Conservation (phyloP, 2,329 filamentous ascomycete species). For the Thelonectria rubi region DNA sequence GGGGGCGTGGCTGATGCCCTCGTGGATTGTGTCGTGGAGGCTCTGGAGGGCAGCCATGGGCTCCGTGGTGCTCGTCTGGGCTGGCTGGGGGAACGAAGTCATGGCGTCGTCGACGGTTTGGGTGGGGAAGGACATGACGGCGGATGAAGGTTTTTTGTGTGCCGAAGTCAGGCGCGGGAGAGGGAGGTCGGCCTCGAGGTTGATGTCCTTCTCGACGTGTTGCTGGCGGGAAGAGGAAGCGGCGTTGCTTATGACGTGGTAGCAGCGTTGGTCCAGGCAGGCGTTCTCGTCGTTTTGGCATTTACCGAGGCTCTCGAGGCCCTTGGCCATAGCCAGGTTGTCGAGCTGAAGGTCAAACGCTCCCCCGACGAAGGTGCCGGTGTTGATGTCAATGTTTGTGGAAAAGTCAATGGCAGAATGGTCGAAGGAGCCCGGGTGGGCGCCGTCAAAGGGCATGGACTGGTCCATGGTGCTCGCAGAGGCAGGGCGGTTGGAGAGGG, state of each 20-base stretch:
- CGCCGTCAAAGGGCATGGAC: conserved; percentile 33
- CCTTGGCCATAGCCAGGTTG: conserved; percentile 24
- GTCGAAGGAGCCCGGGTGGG: conserved; percentile 31
- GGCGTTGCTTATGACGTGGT: conserved; percentile 37
- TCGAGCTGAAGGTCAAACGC: conserved; percentile 18
- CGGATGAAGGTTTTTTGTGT: conserved; percentile 17
- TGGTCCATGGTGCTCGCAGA: conserved; percentile 31
- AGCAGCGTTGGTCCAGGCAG: conserved; percentile 45
- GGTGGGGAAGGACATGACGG: conserved; percentile 21
- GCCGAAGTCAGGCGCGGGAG: background rate
- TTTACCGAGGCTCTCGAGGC: conserved; percentile 40
- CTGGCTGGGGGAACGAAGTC: background rate
- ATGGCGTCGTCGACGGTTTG: conserved; percentile 8
- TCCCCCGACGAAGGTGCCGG: conserved; percentile 39
- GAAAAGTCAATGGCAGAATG: conserved; percentile 22
- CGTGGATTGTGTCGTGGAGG: conserved; percentile 27
- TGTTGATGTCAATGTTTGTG: conserved; percentile 44
- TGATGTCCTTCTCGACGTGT: conserved; percentile 28
- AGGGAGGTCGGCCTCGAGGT: conserved; percentile 17
- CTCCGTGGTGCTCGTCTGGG: conserved; percentile 15
- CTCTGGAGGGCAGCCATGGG: conserved; percentile 37
- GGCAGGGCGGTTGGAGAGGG: conserved; percentile 9
- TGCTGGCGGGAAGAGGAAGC: conserved; percentile 24
- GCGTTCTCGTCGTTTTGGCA: conserved; percentile 46
- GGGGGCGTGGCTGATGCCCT: background rate